Percentiles rank a stretch among this genome's conserved stretches.
These are phyloP conservation scores for Tricholoma hemisulphureum DNA, from an alignment of 768 basidiomycete genomes.

Conservation along the genomic window DNA sequence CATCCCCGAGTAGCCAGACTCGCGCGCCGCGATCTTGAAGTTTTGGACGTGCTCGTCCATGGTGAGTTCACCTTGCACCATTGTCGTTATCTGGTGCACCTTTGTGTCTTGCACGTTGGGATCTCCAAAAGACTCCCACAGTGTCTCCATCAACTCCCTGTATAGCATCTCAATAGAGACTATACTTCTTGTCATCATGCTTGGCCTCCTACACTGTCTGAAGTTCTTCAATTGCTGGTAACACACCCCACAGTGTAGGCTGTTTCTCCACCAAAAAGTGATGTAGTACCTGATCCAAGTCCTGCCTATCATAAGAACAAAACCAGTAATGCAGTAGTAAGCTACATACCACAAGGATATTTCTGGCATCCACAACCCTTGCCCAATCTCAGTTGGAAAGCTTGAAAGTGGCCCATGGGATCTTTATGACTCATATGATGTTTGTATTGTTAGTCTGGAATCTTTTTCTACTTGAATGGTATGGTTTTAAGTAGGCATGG, in stretches of 20 bases:
- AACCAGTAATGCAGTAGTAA: too few species aligned
- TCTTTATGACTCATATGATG: constrained; percentile 10
- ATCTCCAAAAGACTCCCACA: too few species aligned
- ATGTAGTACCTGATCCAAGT: constrained; percentile 9
- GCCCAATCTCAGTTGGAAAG: constrained; percentile 19
- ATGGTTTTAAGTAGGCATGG: too few species aligned
- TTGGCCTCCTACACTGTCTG: not conserved
- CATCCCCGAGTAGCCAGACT: too few species aligned
- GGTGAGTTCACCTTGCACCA: too few species aligned
- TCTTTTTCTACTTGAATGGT: too few species aligned
- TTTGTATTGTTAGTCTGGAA: too few species aligned
- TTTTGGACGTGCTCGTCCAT: too few species aligned
- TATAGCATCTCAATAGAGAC: constrained; percentile 8
- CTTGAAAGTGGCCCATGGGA: constrained; percentile 21
- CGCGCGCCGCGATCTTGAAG: too few species aligned
- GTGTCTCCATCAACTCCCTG: too few species aligned
- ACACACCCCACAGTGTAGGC: not conserved
- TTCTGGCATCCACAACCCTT: constrained; percentile 4
- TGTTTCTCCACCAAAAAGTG: not conserved
- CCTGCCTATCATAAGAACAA: not conserved
- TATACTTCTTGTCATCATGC: not conserved
- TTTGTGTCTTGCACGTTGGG: too few species aligned
- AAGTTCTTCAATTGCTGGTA: not conserved
- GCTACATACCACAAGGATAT: constrained; percentile 10
- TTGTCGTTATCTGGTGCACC: too few species aligned